A percentile compares a stretch with the other conserved stretches of the same genome.
phyloP scores from a whole-genome alignment of 73 alveolate species.

The Paramecium caudatum region DNA sequence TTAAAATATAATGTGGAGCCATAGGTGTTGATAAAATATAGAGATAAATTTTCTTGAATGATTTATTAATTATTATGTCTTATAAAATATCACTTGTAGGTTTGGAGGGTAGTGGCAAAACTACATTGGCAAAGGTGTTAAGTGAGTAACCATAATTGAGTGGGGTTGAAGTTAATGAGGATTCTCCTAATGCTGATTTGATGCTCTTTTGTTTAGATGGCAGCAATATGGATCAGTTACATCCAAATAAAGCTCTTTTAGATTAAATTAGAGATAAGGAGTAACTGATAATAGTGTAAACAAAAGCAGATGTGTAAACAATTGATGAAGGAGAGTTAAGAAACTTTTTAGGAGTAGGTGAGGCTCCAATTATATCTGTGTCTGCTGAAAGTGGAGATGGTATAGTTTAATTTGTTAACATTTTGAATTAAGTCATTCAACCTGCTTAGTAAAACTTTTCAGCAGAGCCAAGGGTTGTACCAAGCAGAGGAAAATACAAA shows the following conservation, averaged over 20 bases:
- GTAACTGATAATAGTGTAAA: slow-evolving; percentile 53
- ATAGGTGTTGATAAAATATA: too few relatives aligned
- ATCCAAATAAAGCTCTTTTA: slow-evolving; percentile 41
- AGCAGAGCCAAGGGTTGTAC: slow-evolving; percentile 82
- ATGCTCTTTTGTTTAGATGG: slow-evolving; percentile 69
- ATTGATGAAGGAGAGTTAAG: slow-evolving; percentile 40
- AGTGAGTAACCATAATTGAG: not conserved
- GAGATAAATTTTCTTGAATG: not conserved
- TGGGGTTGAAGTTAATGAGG: slow-evolving; percentile 73
- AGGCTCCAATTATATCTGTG: not conserved
- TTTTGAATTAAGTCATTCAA: not conserved
- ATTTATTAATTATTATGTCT: slow-evolving; percentile 41
- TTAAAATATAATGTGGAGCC: too few relatives aligned
- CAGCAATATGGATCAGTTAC: slow-evolving; percentile 65
- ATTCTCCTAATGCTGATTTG: slow-evolving; percentile 57
- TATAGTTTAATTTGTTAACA: not conserved
- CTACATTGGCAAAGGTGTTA: slow-evolving; percentile 70
- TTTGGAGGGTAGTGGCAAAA: slow-evolving; percentile 74
- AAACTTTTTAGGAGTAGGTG: slow-evolving; percentile 1
- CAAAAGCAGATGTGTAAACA: slow-evolving; percentile 66
- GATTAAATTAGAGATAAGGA: slow-evolving; percentile 46
- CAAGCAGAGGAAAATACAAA: slow-evolving; percentile 76
- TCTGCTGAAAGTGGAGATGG: slow-evolving; percentile 36
- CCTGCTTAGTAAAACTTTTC: slow-evolving; percentile 59
- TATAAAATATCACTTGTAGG: slow-evolving; percentile 68